A percentile compares a stretch with the other conserved stretches of the same genome.
These are phyloP conservation scores for Phialocephala subalpina DNA, from an alignment of 2,329 filamentous ascomycete species.

Conservation along the genomic window DNA sequence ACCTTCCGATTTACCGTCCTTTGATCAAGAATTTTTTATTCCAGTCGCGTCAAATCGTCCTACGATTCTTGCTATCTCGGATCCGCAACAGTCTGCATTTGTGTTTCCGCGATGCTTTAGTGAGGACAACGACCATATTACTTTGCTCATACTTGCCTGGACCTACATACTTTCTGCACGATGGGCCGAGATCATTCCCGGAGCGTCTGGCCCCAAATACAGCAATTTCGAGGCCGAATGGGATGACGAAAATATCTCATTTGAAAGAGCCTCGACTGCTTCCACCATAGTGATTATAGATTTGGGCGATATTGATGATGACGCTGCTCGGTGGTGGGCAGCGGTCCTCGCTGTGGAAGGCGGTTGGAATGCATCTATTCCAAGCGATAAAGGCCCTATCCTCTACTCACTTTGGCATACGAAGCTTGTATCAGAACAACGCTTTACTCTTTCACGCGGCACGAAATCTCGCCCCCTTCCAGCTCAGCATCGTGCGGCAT, in stretches of 20 bases:
- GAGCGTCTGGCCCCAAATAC: constrained; percentile 33
- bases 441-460: constrained; percentile 29
- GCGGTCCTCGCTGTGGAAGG: constrained; percentile 37
- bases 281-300: constrained; percentile 28
- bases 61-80: constrained; percentile 27
- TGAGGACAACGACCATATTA: constrained; percentile 32
- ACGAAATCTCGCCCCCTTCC: constrained; percentile 25
- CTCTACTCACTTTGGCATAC: constrained; percentile 39
- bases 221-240: constrained; percentile 30
- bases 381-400: constrained; percentile 32
- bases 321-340: constrained; percentile 44
- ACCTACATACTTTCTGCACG: constrained; percentile 44
- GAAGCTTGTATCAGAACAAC: constrained; percentile 31
- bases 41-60: constrained; percentile 35
- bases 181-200: constrained; percentile 44
- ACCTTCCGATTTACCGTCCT: constrained; percentile 36
- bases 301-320: constrained; percentile 38
- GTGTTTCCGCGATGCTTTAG: constrained; percentile 25
- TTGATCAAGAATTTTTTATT: constrained; percentile 36
- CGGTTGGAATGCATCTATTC: constrained; percentile 39
- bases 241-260: constrained; percentile 17
- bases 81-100: constrained; percentile 28
- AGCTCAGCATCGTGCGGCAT: constrained; percentile 30
- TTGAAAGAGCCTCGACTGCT: constrained; percentile 16
- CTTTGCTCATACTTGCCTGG: constrained; percentile 42